These are phyloP conservation scores for Pezicula carpinea DNA, from an alignment of 2,329 filamentous ascomycete species.

Conservation along the genomic window DNA sequence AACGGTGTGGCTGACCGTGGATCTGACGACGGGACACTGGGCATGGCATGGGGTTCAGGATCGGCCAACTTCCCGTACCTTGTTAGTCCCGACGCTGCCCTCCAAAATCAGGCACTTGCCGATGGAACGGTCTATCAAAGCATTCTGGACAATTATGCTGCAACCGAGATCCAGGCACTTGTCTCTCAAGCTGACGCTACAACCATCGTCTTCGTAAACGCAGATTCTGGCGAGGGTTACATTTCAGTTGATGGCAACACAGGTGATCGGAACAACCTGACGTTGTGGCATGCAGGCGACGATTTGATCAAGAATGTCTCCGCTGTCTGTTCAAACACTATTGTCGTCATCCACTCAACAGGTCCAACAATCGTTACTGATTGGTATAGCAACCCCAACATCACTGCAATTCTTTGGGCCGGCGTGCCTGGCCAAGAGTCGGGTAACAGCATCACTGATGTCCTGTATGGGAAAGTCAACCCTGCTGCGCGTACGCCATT, in stretches of 20 bases:
- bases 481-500: constrained; percentile 75
- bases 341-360: constrained; percentile 84
- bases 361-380: constrained; percentile 74
- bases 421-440: constrained; percentile 80
- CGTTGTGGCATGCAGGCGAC: constrained; percentile 81
- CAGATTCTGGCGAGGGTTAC: constrained; percentile 81
- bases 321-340: constrained; percentile 75
- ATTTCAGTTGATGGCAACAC: constrained; percentile 77
- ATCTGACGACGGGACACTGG: constrained; percentile 58
- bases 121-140: constrained; percentile 62
- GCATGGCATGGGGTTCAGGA: constrained; percentile 77
- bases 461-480: constrained; percentile 79
- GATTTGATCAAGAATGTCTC: constrained; percentile 77
- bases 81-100: constrained; percentile 69
- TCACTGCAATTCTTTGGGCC: constrained; percentile 80
- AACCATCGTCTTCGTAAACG: constrained; percentile 85
- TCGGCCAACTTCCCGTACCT: constrained; percentile 71
- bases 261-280: constrained; percentile 90
- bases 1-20: constrained; percentile 63
- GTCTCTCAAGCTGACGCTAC: constrained; percentile 59
- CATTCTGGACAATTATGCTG: constrained; percentile 62
- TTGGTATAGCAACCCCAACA: constrained; percentile 70
- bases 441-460: constrained; percentile 72
- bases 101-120: constrained; percentile 57
- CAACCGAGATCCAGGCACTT: constrained; percentile 60